Evolutionary conservation across 2,329 filamentous ascomycete species (phyloP).

Genomic region (Graphilbum sp.): DNA sequence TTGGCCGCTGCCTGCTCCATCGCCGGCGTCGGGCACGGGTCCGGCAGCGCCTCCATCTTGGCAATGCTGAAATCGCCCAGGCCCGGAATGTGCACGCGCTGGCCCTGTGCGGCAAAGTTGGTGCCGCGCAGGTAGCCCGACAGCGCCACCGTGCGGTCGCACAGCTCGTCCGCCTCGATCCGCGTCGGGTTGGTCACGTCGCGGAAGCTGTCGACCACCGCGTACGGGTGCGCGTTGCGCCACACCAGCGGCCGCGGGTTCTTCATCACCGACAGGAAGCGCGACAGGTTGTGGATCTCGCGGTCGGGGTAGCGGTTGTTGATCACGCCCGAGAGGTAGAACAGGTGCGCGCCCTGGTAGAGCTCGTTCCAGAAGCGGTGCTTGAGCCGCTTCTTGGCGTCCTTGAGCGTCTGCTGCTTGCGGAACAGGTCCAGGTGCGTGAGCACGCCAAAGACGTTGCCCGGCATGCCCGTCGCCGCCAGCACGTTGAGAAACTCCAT

Average conservation of each 20-base stretch:
- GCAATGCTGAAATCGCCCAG: slow-evolving; percentile 77
- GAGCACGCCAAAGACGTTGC: slow-evolving; percentile 93
- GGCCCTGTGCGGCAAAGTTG: slow-evolving; percentile 75
- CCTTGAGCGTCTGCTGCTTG: slow-evolving; percentile 80
- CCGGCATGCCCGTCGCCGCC: slow-evolving; percentile 90
- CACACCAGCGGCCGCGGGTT: slow-evolving; percentile 91
- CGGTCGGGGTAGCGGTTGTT: slow-evolving; percentile 94
- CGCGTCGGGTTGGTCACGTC: slow-evolving; percentile 88
- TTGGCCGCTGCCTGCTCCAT: slow-evolving; percentile 82
- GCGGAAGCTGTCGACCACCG: slow-evolving; percentile 82
- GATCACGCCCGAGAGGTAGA: slow-evolving; percentile 90
- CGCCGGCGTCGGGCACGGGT: slow-evolving; percentile 86
- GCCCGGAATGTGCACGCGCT: slow-evolving; percentile 81
- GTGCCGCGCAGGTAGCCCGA: slow-evolving; percentile 91
- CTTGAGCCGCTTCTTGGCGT: slow-evolving; percentile 92
- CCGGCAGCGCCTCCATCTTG: slow-evolving; percentile 72
- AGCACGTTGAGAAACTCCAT: slow-evolving; percentile 98
- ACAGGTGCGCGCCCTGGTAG: slow-evolving; percentile 92
- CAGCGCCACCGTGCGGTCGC: slow-evolving; percentile 77
- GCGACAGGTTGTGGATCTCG: slow-evolving; percentile 86
- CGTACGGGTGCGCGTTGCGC: slow-evolving; percentile 92
- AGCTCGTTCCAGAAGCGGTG: slow-evolving; percentile 92
- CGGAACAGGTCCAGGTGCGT: slow-evolving; percentile 92
- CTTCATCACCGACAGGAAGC: slow-evolving; percentile 98
- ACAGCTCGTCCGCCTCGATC: slow-evolving; percentile 76